Percentiles rank a stretch among this genome's conserved stretches.
These are phyloP conservation scores for Neofusicoccum kwambonambiense DNA, from an alignment of 2,329 filamentous ascomycete species.

Conservation along the genomic window DNA sequence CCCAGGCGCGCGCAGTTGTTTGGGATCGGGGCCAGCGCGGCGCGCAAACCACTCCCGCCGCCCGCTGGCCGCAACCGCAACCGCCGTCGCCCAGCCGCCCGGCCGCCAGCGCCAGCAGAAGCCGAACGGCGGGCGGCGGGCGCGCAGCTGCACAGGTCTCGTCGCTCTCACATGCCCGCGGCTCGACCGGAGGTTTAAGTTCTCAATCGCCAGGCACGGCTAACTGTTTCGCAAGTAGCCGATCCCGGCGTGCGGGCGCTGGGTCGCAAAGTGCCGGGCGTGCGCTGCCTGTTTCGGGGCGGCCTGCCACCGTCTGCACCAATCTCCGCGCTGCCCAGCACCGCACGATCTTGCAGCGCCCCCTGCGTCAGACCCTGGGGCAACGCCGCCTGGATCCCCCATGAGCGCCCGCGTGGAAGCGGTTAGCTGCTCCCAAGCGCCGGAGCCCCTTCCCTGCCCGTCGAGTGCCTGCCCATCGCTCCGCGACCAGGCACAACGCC, in stretches of 20 bases:
- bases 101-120: not conserved
- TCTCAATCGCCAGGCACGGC: not conserved
- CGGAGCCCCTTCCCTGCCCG: not conserved
- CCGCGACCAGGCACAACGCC: not conserved
- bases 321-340: slow-evolving; percentile 11
- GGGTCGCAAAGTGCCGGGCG: slow-evolving; percentile 4
- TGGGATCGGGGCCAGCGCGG: not conserved
- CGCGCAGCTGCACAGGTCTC: no score
- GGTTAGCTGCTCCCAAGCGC: not conserved
- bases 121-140: no score
- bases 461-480: not conserved
- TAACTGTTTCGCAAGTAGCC: slow-evolving; percentile 11
- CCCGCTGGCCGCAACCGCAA: not conserved
- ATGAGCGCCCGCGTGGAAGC: not conserved
- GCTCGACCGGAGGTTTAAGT: not conserved
- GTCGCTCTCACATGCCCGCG: no score
- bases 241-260: slow-evolving; percentile 1
- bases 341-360: slow-evolving; percentile 11
- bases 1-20: not conserved
- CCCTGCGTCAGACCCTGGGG: slow-evolving; percentile 5
- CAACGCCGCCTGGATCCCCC: not conserved
- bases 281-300: not conserved
- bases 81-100: not conserved
- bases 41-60: not conserved
- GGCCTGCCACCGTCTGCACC: not conserved